A percentile compares a stretch with the other conserved stretches of the same genome.
Conservation (phyloP, 2,329 filamentous ascomycete species). For the Cordyceps tenuipes region DNA sequence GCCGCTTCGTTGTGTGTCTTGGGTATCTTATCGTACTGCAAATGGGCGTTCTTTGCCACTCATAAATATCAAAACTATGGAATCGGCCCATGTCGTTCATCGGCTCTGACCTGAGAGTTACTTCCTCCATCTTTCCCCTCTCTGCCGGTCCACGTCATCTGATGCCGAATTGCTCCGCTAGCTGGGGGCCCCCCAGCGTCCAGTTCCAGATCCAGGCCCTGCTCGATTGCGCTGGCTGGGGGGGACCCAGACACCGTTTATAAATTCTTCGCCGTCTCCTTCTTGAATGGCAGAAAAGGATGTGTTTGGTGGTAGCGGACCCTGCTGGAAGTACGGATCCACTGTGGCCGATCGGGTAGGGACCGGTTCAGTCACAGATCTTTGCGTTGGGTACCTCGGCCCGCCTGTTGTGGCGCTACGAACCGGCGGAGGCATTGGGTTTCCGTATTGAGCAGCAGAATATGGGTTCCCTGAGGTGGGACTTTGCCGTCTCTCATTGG, state of each 20-base stretch:
- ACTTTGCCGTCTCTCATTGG: conserved; percentile 21
- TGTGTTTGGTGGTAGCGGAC: conserved; percentile 1
- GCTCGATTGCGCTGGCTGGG: conserved; percentile 17
- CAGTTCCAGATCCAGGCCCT: background rate
- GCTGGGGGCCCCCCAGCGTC: conserved; percentile 3
- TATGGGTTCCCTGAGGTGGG: conserved; percentile 13
- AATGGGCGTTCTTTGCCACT: background rate
- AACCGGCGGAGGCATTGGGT: background rate
- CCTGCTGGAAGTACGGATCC: conserved; percentile 14
- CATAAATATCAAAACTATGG: background rate
- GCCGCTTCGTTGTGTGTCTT: background rate
- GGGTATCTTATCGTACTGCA: conserved; percentile 4
- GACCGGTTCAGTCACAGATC: conserved; percentile 38
- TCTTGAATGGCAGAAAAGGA: background rate
- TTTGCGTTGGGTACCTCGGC: conserved; percentile 29
- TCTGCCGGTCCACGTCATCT: conserved; percentile 30
- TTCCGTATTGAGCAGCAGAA: background rate
- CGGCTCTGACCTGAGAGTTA: background rate
- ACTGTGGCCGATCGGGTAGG: conserved; percentile 22
- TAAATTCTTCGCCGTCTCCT: background rate
- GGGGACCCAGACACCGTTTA: background rate
- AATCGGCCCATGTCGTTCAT: background rate
- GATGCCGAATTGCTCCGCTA: conserved; percentile 24
- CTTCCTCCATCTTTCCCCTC: background rate
- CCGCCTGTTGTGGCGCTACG: conserved; percentile 23